phyloP scores from a whole-genome alignment of 345 rosid species.

The Trapa incisa region DNA sequence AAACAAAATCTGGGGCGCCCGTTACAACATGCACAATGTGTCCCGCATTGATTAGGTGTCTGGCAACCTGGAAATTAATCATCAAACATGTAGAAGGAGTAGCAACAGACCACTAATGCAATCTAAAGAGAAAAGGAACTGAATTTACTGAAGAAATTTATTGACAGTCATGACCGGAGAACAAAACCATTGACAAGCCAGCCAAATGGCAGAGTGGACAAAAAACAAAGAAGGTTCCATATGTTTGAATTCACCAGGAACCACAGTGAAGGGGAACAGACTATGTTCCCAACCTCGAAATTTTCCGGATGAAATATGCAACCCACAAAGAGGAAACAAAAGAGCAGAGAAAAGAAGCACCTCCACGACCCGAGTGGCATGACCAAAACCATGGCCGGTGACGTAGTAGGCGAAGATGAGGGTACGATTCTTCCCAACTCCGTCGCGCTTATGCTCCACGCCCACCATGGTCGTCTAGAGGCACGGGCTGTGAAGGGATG shows the following conservation, averaged over 20 bases:
- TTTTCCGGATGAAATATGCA: background rate
- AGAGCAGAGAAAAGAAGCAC: slow-evolving; percentile 16
- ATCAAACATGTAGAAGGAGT: background rate
- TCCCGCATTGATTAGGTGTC: slow-evolving; percentile 85
- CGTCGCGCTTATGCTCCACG: background rate
- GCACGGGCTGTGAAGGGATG: too few relatives aligned
- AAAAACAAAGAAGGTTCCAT: background rate
- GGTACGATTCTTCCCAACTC: slow-evolving; percentile 12
- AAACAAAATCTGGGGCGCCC: slow-evolving; percentile 95
- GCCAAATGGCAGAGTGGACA: background rate
- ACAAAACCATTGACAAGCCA: background rate
- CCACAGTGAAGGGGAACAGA: background rate
- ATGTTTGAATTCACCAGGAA: background rate
- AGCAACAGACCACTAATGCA: background rate
- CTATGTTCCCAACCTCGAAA: background rate
- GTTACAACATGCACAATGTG: slow-evolving; percentile 96
- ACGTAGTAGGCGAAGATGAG: slow-evolving; percentile 90
- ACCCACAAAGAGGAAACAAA: background rate
- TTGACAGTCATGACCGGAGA: background rate
- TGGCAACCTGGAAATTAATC: slow-evolving; percentile 49
- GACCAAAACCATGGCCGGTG: slow-evolving; percentile 98
- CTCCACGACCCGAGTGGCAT: slow-evolving; percentile 98
- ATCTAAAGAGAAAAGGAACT: background rate
- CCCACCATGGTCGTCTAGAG: background rate
- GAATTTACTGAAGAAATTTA: background rate